phyloP scores from a whole-genome alignment of 2,329 filamentous ascomycete genomes.

The Penicillium sp. region DNA sequence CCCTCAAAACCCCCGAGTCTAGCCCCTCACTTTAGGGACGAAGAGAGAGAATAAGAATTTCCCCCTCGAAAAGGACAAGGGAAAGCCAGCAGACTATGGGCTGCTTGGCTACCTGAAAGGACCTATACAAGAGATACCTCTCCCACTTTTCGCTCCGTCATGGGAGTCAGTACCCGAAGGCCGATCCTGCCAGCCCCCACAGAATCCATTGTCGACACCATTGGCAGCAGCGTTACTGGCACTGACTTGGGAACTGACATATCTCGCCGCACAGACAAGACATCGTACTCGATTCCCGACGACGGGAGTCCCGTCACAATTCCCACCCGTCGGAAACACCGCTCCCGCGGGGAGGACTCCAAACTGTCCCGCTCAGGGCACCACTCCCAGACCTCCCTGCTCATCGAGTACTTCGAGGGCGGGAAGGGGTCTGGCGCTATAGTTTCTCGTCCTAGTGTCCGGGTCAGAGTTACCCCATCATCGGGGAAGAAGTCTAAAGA shows the following conservation, averaged over 20 bases:
- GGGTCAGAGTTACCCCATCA: constrained; percentile 79
- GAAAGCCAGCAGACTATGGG: constrained; percentile 38
- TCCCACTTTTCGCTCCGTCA: constrained; percentile 37
- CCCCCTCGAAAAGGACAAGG: constrained; percentile 9
- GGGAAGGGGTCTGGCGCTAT: constrained; percentile 62
- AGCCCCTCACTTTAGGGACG: constrained; percentile 12
- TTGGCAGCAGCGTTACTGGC: constrained; percentile 46
- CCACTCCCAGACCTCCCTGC: constrained; percentile 81
- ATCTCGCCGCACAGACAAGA: constrained; percentile 56
- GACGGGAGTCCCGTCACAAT: constrained; percentile 84
- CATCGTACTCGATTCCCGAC: constrained; percentile 56
- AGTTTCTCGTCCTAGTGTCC: constrained; percentile 79
- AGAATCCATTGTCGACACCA: constrained; percentile 54
- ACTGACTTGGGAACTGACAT: constrained; percentile 57
- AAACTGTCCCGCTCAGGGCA: constrained; percentile 58
- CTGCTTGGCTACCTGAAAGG: constrained; percentile 35
- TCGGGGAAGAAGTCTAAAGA: constrained; percentile 59
- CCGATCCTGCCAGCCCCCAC: constrained; percentile 56
- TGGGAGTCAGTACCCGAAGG: constrained; percentile 56
- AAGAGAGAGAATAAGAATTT: constrained; percentile 12
- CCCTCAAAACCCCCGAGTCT: constrained; percentile 1
- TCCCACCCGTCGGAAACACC: constrained; percentile 62
- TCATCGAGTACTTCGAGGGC: constrained; percentile 95
- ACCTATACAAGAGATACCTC: constrained; percentile 15
- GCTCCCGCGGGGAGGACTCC: constrained; percentile 62